phyloP scores from a whole-genome alignment of 441 rosid genomes.

The Lepidium campestre region DNA sequence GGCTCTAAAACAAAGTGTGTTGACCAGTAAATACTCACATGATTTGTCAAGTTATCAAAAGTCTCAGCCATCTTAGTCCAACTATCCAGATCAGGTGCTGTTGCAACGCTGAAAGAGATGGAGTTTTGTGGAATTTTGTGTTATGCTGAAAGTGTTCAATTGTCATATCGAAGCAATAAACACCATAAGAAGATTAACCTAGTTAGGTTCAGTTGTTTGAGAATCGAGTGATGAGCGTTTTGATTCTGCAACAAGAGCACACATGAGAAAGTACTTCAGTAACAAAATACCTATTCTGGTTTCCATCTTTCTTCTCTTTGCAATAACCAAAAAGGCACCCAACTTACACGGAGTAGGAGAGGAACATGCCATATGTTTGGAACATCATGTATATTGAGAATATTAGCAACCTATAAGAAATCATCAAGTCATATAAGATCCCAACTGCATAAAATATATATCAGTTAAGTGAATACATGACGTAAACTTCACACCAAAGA shows the following conservation, averaged over 20 bases:
- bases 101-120: slow-evolving; percentile 50
- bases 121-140: slow-evolving; percentile 17
- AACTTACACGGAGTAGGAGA: slow-evolving; percentile 59
- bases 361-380: slow-evolving; percentile 85
- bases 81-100: slow-evolving; percentile 45
- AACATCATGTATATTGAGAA: slow-evolving; percentile 70
- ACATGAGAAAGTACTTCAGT: slow-evolving; percentile 14
- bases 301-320: background rate
- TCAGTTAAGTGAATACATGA: background rate
- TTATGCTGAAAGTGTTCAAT: slow-evolving; percentile 14
- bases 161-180: slow-evolving; percentile 2
- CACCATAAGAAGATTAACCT: slow-evolving; percentile 37
- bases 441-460: background rate
- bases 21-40: slow-evolving; percentile 30
- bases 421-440: slow-evolving; percentile 19
- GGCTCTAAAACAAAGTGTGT: slow-evolving; percentile 7
- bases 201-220: slow-evolving; percentile 49
- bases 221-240: slow-evolving; percentile 60
- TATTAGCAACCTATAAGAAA: slow-evolving; percentile 48
- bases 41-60: slow-evolving; percentile 45
- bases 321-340: slow-evolving; percentile 16
- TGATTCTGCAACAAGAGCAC: slow-evolving; percentile 47
- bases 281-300: background rate
- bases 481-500: slow-evolving; percentile 14
- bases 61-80: slow-evolving; percentile 74